phyloP scores from a whole-genome alignment of 73 alveolate genomes.

The Blepharisma stoltei region DNA sequence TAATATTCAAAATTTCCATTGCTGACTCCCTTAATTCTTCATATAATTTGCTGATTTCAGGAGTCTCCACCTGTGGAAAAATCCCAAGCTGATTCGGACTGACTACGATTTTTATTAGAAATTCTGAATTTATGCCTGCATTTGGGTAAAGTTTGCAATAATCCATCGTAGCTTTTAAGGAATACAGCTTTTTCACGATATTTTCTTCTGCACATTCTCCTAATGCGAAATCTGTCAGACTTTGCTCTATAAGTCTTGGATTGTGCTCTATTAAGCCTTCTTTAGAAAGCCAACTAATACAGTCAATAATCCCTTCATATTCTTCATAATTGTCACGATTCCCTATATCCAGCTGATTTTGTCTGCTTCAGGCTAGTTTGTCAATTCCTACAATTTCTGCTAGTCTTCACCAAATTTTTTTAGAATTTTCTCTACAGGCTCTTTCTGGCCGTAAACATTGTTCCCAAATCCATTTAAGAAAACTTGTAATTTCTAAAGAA shows the following conservation, averaged over 20 bases:
- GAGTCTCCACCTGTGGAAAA: not conserved
- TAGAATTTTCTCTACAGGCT: conserved; percentile 34
- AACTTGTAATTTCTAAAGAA: conserved; percentile 29
- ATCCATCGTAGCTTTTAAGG: not conserved
- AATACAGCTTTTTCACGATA: not conserved
- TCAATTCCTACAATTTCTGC: not conserved
- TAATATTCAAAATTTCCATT: not conserved
- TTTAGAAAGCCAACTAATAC: not conserved
- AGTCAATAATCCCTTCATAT: conserved; percentile 17
- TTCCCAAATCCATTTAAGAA: conserved; percentile 40
- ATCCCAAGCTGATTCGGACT: conserved; percentile 1
- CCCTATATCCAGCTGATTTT: not conserved
- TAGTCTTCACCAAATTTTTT: conserved; percentile 41
- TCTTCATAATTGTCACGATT: not conserved
- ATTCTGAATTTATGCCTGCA: not conserved
- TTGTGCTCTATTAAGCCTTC: not conserved
- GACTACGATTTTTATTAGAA: not conserved
- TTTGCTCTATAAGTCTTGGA: not conserved
- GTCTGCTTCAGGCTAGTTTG: not conserved
- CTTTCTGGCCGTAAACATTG: conserved; percentile 39
- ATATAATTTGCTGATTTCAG: not conserved
- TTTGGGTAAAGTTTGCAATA: not conserved
- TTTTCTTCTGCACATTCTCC: not conserved
- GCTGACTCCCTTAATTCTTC: not conserved
- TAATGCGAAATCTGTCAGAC: not conserved